A percentile compares a stretch with the other conserved stretches of the same genome.
Conservation (phyloP, 2,329 filamentous ascomycete genomes). For the Phialophora verrucosa region DNA sequence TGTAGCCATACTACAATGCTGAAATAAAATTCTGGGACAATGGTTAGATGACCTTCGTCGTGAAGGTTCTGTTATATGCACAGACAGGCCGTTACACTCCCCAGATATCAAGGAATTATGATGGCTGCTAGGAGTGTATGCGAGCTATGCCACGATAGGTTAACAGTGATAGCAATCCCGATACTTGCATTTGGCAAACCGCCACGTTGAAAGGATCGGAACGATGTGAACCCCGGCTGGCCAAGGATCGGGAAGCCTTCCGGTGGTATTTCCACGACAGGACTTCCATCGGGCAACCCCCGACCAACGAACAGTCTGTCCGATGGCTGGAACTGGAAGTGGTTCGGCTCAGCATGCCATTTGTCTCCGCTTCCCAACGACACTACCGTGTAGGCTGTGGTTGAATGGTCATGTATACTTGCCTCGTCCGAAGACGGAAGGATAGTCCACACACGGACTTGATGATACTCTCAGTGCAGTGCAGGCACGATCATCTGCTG, state of each 20-base stretch:
- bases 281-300: background rate
- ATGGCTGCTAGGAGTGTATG: background rate
- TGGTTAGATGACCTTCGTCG: background rate
- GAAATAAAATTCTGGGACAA: background rate
- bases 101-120: background rate
- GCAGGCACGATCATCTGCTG: background rate
- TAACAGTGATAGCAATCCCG: background rate
- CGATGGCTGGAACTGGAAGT: background rate
- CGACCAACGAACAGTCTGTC: background rate
- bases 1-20: constrained; percentile 13
- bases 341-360: background rate
- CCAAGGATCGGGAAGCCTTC: background rate
- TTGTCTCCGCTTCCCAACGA: background rate
- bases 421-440: background rate
- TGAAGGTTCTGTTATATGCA: background rate
- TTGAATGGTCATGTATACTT: background rate
- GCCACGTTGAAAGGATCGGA: background rate
- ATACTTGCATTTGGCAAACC: background rate
- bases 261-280: background rate
- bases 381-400: background rate
- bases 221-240: background rate
- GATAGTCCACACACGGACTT: background rate
- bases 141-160: background rate
- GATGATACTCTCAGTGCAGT: background rate
- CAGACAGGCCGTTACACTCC: background rate